Conservation (phyloP, 352 stramenopile species). For the Phytopythium delawarense region DNA sequence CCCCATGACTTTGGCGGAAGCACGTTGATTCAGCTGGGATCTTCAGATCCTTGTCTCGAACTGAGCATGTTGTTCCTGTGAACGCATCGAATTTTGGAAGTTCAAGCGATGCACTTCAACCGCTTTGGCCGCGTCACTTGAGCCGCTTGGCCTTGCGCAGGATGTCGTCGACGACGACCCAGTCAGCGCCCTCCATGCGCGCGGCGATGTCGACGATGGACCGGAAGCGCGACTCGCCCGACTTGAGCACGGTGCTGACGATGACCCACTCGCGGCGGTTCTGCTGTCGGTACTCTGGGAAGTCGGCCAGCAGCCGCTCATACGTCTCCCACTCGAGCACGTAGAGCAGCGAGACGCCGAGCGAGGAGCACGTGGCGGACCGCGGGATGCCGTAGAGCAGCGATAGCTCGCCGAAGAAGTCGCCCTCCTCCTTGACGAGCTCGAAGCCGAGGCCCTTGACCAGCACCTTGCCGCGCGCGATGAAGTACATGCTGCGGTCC, state of each 20-base stretch:
- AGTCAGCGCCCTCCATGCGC: constrained; percentile 57
- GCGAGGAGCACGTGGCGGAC: constrained; percentile 61
- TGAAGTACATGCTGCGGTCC: constrained; percentile 75
- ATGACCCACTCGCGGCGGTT: constrained; percentile 77
- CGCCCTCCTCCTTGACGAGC: constrained; percentile 67
- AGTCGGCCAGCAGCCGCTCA: constrained; percentile 61
- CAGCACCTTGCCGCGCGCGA: constrained; percentile 53
- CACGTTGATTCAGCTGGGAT: too few species aligned
- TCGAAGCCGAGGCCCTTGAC: constrained; percentile 60
- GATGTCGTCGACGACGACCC: constrained; percentile 60
- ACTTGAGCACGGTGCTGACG: constrained; percentile 57
- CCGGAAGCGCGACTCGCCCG: constrained; percentile 59
- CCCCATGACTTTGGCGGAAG: too few species aligned
- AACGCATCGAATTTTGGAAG: too few species aligned
- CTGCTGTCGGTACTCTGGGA: constrained; percentile 64
- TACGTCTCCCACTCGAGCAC: constrained; percentile 76
- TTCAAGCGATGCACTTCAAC: too few species aligned
- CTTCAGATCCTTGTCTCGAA: too few species aligned
- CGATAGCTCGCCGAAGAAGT: constrained; percentile 58
- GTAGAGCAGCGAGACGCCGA: constrained; percentile 69
- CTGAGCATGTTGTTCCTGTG: too few species aligned
- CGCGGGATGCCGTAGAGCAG: constrained; percentile 67
- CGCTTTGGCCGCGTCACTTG: too few species aligned
- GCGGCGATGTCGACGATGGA: constrained; percentile 65
- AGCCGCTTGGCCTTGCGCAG: constrained; percentile 55